Evolutionary conservation across 176 grass and related monocot species (phyloP), one percentile per base, ranked within the genome.

Genomic region (Cenchrus fungigraminus): DNA sequence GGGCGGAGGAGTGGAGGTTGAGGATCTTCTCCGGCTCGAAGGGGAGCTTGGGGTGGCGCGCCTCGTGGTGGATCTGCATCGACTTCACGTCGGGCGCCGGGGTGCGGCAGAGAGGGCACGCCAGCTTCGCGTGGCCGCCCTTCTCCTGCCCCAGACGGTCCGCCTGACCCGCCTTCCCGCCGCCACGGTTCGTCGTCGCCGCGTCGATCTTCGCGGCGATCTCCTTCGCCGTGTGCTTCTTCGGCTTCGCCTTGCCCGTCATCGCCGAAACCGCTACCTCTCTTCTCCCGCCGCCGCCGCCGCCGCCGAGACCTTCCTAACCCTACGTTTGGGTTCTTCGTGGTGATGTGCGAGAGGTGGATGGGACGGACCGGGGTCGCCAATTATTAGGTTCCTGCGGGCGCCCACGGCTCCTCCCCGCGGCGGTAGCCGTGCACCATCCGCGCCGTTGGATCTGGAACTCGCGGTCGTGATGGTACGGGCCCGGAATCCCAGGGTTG

Each of bases 161-260:
- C 58, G 70, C 66, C 71, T 68, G 90, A 29, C 97, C 97, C 0
- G 94, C 91, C 84, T 96, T 99, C 32, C 97, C 97, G 5, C 97
- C 97, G 65, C 97, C 97, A 8, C 97, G 78, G 87, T 91, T 99
- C 58, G 97, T 99, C 86, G 88, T 90, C 58, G 97, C 97, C 77
- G 97, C 97, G 84, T 96, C 97, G 70, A 92, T 28, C 94, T 99
- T 99, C 34, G 91, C 22, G 1, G 93, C 91, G 77, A 94, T 92
- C 97, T 99, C 97, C 93, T 99, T 99, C 71, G 97, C 97, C 65
- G 97, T 99, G 94, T 99, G 97, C 94, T 99, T 99, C 97, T 99
- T 99, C 72, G 97, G 97, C 97, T 99, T 99, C 88, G 97, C 97
- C 90, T 99, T 99, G 71, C 97, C 97, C 84, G 97, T 99, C 95